Evolutionary conservation across 495 filamentous ascomycete genomes (phyloP), one percentile per base, ranked within the genome.

Genomic region (Hypoxylon rickii): DNA sequence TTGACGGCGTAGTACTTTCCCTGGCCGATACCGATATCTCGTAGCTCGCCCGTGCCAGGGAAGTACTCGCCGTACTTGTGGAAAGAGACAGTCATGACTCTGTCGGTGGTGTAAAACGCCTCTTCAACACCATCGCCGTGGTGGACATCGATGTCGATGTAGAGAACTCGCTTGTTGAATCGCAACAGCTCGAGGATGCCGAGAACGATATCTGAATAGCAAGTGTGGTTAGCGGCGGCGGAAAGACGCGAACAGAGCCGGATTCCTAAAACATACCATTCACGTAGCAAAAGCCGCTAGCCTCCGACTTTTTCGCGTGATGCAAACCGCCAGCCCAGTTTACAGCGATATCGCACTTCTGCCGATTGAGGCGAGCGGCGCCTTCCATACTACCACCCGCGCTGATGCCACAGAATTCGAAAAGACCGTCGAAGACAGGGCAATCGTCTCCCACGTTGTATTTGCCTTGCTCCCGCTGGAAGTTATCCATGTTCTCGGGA

Each of bases 21-120:
- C 21, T 79, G 75, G 12, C 95, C 93, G 38, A 97, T 95, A 54
- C 94, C 94, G 51, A 96, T 92, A 65, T 98, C 94, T 39, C 95
- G 86, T 44, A 96, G 85, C 71, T 97, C 93, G 61, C 94, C 94
- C 1, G 94, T 98, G 48, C 95, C 95, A 4, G 94, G 94, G 72
- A 98, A 98, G 70, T 97, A 98, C 66, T 97, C 94, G 70, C 95
- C 94, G 73, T 96, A 98, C 63, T 98, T 98, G 76, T 98, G 94
- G 73, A 97, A 97, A 12, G 91, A 96, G 32, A 92, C 87, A 0
- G 95, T 97, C 93, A 98, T 96, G 66, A 98, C 94, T 63, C 94
- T 86, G 74, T 98, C 93, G 12, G 94, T 98, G 15, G 92, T 94
- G 67, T 95, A 96, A 64, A 98, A 98, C 5, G 94, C 94, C 66